Percentiles rank a stretch among this genome's conserved stretches.
Evolutionary conservation across 2,329 filamentous ascomycete genomes (phyloP).

Genomic region (Trichoderma koningiopsis): DNA sequence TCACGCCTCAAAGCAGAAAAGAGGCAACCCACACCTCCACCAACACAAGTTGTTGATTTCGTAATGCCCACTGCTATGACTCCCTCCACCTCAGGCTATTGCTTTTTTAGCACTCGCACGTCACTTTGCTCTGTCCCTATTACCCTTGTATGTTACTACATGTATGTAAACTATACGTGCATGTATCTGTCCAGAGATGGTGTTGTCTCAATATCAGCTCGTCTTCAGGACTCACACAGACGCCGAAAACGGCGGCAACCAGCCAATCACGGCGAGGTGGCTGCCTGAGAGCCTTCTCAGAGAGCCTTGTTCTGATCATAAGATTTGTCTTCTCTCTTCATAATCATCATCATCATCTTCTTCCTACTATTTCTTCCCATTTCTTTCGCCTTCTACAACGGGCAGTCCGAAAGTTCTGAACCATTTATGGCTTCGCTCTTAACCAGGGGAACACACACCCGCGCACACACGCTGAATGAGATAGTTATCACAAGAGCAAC

Average conservation of each 20-base stretch:
- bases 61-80: neutral
- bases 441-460: neutral
- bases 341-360: neutral
- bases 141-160: neutral
- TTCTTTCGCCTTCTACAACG: neutral
- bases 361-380: neutral
- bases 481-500: neutral
- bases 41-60: neutral
- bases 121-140: neutral
- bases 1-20: neutral
- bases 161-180: neutral
- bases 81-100: constrained; percentile 12
- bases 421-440: neutral
- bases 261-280: neutral
- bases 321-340: neutral
- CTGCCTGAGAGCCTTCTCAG: constrained; percentile 3
- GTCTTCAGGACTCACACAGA: neutral
- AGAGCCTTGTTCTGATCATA: neutral
- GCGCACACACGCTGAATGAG: neutral
- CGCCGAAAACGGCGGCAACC: constrained; percentile 2
- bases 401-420: neutral
- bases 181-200: neutral
- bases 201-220: neutral
- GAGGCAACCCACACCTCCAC: constrained; percentile 1
- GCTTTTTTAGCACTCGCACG: neutral